Evolutionary conservation across 2,329 filamentous ascomycete genomes (phyloP), one percentile per base, ranked within the genome.

Genomic region (Pseudomassariella vexata): DNA sequence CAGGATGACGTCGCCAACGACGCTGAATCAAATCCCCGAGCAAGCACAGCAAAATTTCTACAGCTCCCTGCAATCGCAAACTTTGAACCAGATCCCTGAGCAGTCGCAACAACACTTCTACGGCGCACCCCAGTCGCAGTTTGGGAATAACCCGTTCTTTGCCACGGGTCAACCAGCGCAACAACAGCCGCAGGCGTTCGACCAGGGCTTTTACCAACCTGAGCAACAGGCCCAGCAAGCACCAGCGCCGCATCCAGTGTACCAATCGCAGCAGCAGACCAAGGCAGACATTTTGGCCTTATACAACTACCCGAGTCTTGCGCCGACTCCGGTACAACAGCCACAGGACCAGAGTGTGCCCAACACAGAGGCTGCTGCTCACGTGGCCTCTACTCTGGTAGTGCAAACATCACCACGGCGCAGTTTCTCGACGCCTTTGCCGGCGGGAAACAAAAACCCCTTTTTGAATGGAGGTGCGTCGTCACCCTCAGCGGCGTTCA

Each of bases 221-320:
- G 28, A 36, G 23, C 37, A 44, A 36, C 39, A 42, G 12, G n/a
- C 15, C 28, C 38, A 38, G 24, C 37, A 41, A 30, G 12, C 14
- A 14, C 28, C 20, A 11, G 28, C 26, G 27, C 34, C 45, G 16
- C 59, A 62, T 30, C 58, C 48, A 19, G 50, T 53, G 34, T 57
- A 56, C 19, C 61, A 65, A 30, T 62, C 66, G 11, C 62, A 63
- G 24, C 64, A 72, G 19, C 69, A 79, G 19, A 77, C 87, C 47
- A 89, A 84, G 41, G 76, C 74, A 3, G 81, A 81, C 5, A 90
- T 92, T 37, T 66, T 90, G 55, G 81, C 85, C 5, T 59, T 92
- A 9, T 90, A 85, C 57, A 79, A 75, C 50, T 73, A 79, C 23
- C 67, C 73, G 6, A 69, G 76, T 30, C 56, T 68, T 20, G 60